Conservation (phyloP, 2,329 filamentous ascomycete genomes). For the Graphilbum sp. region DNA sequence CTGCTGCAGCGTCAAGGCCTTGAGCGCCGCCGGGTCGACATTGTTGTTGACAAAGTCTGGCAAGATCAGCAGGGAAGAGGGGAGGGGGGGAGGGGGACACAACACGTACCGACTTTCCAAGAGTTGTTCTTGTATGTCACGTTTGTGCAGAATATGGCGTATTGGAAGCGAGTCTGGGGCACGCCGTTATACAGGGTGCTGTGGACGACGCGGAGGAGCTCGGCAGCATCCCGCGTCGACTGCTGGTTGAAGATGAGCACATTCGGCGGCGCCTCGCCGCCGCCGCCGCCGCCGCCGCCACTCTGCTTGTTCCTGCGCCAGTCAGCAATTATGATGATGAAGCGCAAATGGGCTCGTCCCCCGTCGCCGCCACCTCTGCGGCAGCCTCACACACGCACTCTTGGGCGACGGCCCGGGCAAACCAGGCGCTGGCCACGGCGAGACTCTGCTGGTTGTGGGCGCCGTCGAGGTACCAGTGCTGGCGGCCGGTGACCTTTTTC, state of each 20-base stretch:
- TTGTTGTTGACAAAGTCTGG: slow-evolving; percentile 41
- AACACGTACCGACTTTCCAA: slow-evolving; percentile 27
- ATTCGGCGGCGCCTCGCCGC: too few relatives aligned
- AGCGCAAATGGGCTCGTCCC: slow-evolving; percentile 33
- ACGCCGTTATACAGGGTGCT: slow-evolving; percentile 18
- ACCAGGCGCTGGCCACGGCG: slow-evolving; percentile 61
- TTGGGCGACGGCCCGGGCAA: slow-evolving; percentile 27
- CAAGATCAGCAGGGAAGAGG: not conserved
- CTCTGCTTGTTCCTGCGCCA: not conserved
- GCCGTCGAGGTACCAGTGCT: slow-evolving; percentile 72
- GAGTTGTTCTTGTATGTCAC: slow-evolving; percentile 29
- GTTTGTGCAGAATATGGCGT: slow-evolving; percentile 36
- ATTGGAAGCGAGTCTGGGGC: slow-evolving; percentile 36
- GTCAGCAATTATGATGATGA: too few relatives aligned
- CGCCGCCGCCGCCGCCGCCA: too few relatives aligned
- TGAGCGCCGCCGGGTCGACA: slow-evolving; percentile 31
- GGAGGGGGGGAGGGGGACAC: too few relatives aligned
- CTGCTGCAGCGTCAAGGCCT: slow-evolving; percentile 32
- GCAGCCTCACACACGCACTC: not conserved
- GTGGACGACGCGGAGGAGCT: slow-evolving; percentile 41
- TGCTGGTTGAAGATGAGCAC: slow-evolving; percentile 88
- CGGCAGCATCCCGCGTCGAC: slow-evolving; percentile 54
- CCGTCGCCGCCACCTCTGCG: too few relatives aligned
- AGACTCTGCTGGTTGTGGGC: slow-evolving; percentile 81
- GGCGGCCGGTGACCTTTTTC: slow-evolving; percentile 27